Conservation (phyloP, 768 basidiomycete species). For the Coprinopsis cinerea region DNA sequence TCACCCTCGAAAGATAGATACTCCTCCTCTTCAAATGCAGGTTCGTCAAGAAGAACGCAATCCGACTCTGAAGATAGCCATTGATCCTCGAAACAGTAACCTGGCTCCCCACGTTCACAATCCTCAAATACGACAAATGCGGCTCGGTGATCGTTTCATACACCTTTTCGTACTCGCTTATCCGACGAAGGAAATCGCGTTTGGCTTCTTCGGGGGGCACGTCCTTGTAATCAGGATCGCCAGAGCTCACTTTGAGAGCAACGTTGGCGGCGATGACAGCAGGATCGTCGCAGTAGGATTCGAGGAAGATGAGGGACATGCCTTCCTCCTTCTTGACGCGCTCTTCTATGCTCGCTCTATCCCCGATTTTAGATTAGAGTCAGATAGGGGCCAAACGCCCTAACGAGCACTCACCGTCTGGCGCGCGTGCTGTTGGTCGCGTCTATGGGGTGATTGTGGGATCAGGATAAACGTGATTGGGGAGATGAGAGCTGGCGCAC, state of each 20-base stretch:
- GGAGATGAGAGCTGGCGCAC: too few species aligned
- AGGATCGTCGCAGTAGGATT: conserved; percentile 93
- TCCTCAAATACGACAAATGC: conserved; percentile 83
- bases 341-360: conserved; percentile 75
- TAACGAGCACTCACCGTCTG: conserved; percentile 48
- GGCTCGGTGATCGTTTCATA: conserved; percentile 95
- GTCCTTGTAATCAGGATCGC: conserved; percentile 97
- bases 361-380: not conserved
- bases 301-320: conserved; percentile 86
- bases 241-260: conserved; percentile 90
- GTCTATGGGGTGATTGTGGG: conserved; percentile 42
- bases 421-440: conserved; percentile 88
- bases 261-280: conserved; percentile 93
- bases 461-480: not conserved
- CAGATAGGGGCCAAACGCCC: not conserved
- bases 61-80: conserved; percentile 93
- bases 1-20: conserved; percentile 92
- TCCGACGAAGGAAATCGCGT: conserved; percentile 85
- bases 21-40: conserved; percentile 93
- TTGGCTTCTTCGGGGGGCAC: conserved; percentile 81
- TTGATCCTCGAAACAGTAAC: conserved; percentile 84
- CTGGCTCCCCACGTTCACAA: conserved; percentile 88
- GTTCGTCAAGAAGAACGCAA: conserved; percentile 99
- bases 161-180: conserved; percentile 88
- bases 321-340: conserved; percentile 85